phyloP scores from a whole-genome alignment of 2,329 filamentous ascomycete genomes.

The Ascochyta fabae region DNA sequence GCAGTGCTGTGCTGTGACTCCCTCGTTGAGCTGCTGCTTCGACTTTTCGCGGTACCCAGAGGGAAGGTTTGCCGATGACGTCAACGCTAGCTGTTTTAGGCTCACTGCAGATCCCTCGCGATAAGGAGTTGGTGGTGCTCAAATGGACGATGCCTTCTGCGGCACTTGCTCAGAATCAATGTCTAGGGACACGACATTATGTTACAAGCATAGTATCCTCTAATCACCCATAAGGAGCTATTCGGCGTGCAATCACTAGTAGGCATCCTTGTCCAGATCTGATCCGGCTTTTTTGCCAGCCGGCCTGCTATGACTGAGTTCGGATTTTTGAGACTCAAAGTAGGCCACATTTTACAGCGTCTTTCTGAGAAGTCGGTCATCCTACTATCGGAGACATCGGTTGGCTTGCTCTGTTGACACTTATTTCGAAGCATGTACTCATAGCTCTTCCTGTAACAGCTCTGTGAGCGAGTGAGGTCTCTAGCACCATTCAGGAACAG shows the following conservation, averaged over 20 bases:
- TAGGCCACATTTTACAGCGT: too few species aligned
- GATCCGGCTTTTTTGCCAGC: background rate
- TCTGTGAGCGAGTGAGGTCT: too few species aligned
- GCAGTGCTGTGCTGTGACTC: background rate
- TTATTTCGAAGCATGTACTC: too few species aligned
- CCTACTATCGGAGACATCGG: too few species aligned
- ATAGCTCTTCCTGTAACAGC: too few species aligned
- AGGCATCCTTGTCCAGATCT: background rate
- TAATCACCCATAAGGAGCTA: background rate
- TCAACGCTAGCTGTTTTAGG: background rate
- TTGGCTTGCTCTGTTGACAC: too few species aligned
- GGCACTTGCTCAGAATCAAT: too few species aligned
- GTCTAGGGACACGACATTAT: too few species aligned
- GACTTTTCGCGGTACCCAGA: constrained; percentile 5
- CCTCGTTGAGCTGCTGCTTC: background rate
- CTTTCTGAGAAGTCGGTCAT: too few species aligned
- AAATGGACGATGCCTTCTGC: background rate
- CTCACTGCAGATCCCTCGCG: constrained; percentile 13
- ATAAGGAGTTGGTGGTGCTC: constrained; percentile 9
- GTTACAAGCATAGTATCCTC: too few species aligned
- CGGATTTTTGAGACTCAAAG: too few species aligned
- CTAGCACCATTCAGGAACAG: too few species aligned
- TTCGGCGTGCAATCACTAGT: background rate
- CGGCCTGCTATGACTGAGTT: background rate
- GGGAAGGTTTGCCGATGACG: constrained; percentile 10